A percentile compares a stretch with the other conserved stretches of the same genome.
Conservation (phyloP, 805 yeast species). For the Vanderwaltozyma tropicalis region DNA sequence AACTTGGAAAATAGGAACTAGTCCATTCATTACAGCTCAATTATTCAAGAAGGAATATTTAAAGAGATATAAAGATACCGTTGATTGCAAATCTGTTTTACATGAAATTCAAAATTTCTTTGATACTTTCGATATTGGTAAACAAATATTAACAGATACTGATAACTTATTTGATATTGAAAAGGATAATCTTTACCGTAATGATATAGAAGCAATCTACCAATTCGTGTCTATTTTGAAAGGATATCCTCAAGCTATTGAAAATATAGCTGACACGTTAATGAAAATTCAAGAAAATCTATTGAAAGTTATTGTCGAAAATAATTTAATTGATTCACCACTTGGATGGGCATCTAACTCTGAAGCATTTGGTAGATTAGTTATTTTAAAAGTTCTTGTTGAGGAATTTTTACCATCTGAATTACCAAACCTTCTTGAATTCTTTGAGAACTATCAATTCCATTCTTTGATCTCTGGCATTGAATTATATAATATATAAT, state of each 20-base stretch:
- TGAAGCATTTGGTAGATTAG: constrained; percentile 14
- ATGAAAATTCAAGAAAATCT: not conserved
- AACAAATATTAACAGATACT: not conserved
- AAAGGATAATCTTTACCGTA: constrained; percentile 54
- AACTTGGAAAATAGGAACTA: constrained; percentile 5
- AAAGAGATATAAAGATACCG: not conserved
- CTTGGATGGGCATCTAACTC: constrained; percentile 22
- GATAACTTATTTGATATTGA: constrained; percentile 51
- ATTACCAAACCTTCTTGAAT: constrained; percentile 1
- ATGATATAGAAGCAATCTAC: constrained; percentile 30
- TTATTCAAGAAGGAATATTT: constrained; percentile 12
- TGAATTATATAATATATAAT: no score
- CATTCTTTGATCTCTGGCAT: constrained; percentile 12
- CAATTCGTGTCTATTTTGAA: constrained; percentile 12
- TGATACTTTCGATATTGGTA: not conserved
- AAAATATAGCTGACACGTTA: no score
- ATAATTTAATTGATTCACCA: constrained; percentile 9
- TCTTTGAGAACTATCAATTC: constrained; percentile 3
- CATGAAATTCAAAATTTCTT: not conserved
- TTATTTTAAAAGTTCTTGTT: constrained; percentile 9
- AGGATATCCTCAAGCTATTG: not conserved
- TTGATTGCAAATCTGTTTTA: not conserved
- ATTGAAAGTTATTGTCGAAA: not conserved
- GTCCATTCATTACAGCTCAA: constrained; percentile 29
- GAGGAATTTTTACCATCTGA: constrained; percentile 2